Conservation (phyloP, 176 grass and related monocot genomes). For the barley (Hordeum vulgare) region MorexV3_pseudomolecules_assembly NC_058519.1:568971665-568972164, state of each 20-base stretch:
- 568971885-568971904: neutral
- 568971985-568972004: neutral
- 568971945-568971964: slow-evolving; percentile 34
- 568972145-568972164: neutral
- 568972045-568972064: slow-evolving; percentile 19
- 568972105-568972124: neutral
- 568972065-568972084: slow-evolving; percentile 27
- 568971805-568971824: neutral
- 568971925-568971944: slow-evolving; percentile 36
- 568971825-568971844: neutral
- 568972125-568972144: neutral
- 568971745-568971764: neutral
- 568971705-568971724: neutral
- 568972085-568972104: slow-evolving; percentile 11
- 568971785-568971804: neutral
- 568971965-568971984: slow-evolving; percentile 40
- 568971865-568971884: neutral
- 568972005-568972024: neutral
- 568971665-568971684: neutral
- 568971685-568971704: neutral
- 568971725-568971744: neutral
- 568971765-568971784: neutral
- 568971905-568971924: neutral
- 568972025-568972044: neutral
- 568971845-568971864: neutral